These are phyloP conservation scores for Lactifluus pinguis DNA, from an alignment of 768 basidiomycete species.

Conservation along the genomic window DNA sequence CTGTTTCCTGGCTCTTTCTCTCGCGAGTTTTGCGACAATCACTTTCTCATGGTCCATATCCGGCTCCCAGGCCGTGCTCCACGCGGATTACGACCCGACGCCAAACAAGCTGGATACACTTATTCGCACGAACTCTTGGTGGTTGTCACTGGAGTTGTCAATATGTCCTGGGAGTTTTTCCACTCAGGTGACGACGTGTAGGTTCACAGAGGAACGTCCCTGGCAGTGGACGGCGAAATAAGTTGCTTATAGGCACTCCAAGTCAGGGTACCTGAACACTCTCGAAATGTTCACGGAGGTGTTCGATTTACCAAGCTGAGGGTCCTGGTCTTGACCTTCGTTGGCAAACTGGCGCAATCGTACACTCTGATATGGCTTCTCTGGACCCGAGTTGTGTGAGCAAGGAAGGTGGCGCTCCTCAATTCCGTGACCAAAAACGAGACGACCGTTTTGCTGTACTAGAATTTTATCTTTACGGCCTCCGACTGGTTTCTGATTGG, in stretches of 20 bases:
- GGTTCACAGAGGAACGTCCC: not conserved
- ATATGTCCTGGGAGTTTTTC: not conserved
- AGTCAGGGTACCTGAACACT: constrained; percentile 8
- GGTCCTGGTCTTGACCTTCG: not conserved
- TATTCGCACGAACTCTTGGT: not conserved
- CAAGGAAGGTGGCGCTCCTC: not conserved
- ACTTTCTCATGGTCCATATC: not conserved
- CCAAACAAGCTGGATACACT: not conserved
- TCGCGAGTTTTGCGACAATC: not conserved
- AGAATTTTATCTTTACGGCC: not conserved
- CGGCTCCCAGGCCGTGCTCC: not conserved
- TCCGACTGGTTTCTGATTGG: not conserved
- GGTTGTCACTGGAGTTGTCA: not conserved
- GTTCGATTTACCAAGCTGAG: not conserved
- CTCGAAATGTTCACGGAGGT: constrained; percentile 5
- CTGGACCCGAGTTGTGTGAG: not conserved
- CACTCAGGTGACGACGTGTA: not conserved
- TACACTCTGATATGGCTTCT: not conserved
- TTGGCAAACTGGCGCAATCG: not conserved
- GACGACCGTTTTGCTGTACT: not conserved
- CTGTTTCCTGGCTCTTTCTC: not conserved
- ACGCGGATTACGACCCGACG: not conserved
- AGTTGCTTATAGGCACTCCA: not conserved
- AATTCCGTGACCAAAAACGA: not conserved
- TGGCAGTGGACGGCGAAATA: not conserved